A percentile compares a stretch with the other conserved stretches of the same genome.
These are phyloP conservation scores for Xylaria nigripes DNA, from an alignment of 495 filamentous ascomycete genomes.

Conservation along the genomic window DNA sequence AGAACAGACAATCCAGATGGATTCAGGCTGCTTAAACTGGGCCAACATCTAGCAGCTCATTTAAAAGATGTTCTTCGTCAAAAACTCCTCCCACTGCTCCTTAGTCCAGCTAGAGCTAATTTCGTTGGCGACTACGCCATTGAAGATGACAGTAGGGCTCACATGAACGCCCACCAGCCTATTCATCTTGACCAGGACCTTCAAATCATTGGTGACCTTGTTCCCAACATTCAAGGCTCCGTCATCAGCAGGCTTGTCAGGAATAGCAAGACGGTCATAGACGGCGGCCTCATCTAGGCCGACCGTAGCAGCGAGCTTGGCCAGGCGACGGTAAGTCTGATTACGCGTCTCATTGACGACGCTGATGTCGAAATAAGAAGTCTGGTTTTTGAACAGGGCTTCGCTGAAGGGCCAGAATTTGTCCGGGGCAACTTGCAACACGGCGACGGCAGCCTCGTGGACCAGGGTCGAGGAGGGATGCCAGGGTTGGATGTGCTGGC, in stretches of 20 bases:
- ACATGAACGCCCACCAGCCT: conserved; percentile 76
- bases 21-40: too few relatives aligned
- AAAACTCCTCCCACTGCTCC: conserved; percentile 79
- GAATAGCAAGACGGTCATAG: conserved; percentile 54
- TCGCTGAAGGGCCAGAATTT: conserved; percentile 73
- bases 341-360: conserved; percentile 79
- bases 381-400: conserved; percentile 61
- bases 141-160: conserved; percentile 79
- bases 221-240: conserved; percentile 71
- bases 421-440: conserved; percentile 55
- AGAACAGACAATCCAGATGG: too few relatives aligned
- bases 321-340: conserved; percentile 69
- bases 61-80: conserved; percentile 66
- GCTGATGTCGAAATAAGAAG: conserved; percentile 70
- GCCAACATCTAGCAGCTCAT: background rate
- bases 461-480: conserved; percentile 81
- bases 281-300: conserved; percentile 60
- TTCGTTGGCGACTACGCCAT: conserved; percentile 70
- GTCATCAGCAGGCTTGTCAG: conserved; percentile 51
- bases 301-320: conserved; percentile 51
- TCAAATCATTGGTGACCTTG: conserved; percentile 73
- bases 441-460: conserved; percentile 80
- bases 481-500: conserved; percentile 93
- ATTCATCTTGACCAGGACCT: conserved; percentile 72
- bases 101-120: conserved; percentile 70